Evolutionary conservation across 495 filamentous ascomycete genomes (phyloP), one percentile per base, ranked within the genome.

Genomic region (Penicillium paxilli): DNA sequence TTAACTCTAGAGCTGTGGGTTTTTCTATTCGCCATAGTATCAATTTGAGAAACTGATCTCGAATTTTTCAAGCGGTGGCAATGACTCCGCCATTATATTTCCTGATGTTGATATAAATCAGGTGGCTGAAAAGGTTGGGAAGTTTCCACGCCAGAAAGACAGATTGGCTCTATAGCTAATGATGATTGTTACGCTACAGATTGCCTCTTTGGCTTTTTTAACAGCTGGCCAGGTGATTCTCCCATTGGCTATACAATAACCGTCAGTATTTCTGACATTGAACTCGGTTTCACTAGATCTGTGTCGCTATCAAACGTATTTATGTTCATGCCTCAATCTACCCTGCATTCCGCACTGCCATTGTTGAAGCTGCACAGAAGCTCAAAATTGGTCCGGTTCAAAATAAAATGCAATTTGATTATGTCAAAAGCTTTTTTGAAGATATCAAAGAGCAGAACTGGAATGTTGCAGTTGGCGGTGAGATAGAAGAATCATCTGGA

Each of bases 241-340:
- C n/a, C n/a, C n/a, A n/a, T n/a, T n/a, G n/a, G n/a, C n/a, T n/a
- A n/a, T n/a, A n/a, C n/a, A n/a, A n/a, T n/a, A n/a, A n/a, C n/a
- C n/a, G n/a, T n/a, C n/a, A n/a, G n/a, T n/a, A n/a, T n/a, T n/a
- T n/a, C n/a, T n/a, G n/a, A n/a, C n/a, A n/a, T n/a, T n/a, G n/a
- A n/a, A n/a, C n/a, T n/a, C n/a, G n/a, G n/a, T n/a, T n/a, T n/a
- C n/a, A n/a, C n/a, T n/a, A n/a, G 61, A 71, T 82, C 1, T 84
- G 81, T 60, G 68, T 82, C 17, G 74, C 73, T 5, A 72, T 74
- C 12, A 86, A 87, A 69, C 74, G 85, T 22, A 71, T 88, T 52
- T 87, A 87, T 61, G 79, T 88, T 45, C 85, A 88, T 68, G 76
- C 84, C 52, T 65, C 62, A 30, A 82, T 87, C 53, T 87, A 85